These are phyloP conservation scores for Populus tomentosa DNA, from an alignment of 441 rosid species.

Conservation along the genomic window DNA sequence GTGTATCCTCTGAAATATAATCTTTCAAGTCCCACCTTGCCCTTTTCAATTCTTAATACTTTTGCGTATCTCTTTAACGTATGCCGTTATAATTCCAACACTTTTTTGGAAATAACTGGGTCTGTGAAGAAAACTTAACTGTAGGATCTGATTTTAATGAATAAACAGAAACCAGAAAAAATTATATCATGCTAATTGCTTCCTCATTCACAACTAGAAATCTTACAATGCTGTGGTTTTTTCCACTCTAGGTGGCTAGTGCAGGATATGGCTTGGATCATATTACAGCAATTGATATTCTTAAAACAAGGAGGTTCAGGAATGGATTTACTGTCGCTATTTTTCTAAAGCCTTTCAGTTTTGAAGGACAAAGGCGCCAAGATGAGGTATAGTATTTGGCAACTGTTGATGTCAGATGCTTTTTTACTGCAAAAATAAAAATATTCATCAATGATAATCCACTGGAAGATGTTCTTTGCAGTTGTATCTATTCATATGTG, in stretches of 20 bases:
- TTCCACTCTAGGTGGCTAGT: conserved; percentile 56
- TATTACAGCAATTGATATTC: conserved; percentile 55
- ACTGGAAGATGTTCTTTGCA: background rate
- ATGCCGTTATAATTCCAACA: background rate
- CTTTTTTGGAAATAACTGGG: background rate
- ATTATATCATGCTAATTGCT: background rate
- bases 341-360: conserved; percentile 79
- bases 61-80: too few species aligned
- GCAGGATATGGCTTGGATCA: conserved; percentile 77
- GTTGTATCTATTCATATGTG: background rate
- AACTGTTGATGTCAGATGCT: conserved; percentile 7
- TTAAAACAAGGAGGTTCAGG: conserved; percentile 41
- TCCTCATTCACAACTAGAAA: background rate
- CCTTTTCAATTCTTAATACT: background rate
- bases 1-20: background rate
- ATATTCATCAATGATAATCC: background rate
- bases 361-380: conserved; percentile 84
- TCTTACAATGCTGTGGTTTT: background rate
- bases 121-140: background rate
- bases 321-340: conserved; percentile 65
- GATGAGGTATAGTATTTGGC: conserved; percentile 55
- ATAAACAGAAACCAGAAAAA: background rate
- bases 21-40: background rate
- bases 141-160: background rate
- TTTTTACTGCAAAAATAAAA: background rate